Evolutionary conservation across 2,329 filamentous ascomycete species (phyloP).

Genomic region (Leptographium flavum): DNA sequence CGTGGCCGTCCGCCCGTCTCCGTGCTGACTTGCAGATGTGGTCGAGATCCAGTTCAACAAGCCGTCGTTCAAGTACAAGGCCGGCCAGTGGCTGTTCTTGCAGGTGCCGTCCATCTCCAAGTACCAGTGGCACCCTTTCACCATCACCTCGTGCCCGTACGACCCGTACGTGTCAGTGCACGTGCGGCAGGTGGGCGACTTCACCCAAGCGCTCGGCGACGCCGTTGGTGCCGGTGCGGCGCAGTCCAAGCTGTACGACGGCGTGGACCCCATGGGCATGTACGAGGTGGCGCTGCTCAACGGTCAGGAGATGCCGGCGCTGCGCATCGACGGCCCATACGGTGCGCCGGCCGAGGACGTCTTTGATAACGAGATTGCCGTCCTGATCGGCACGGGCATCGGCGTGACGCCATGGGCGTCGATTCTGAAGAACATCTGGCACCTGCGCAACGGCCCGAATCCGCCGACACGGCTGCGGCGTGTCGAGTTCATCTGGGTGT

Average conservation of each 20-base stretch:
- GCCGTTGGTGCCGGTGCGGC: slow-evolving; percentile 82
- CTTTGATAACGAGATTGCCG: slow-evolving; percentile 81
- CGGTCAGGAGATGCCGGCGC: slow-evolving; percentile 76
- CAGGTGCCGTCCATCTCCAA: slow-evolving; percentile 80
- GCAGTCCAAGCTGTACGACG: slow-evolving; percentile 80
- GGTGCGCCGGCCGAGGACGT: slow-evolving; percentile 96
- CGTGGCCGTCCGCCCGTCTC: no score
- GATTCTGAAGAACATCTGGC: slow-evolving; percentile 96
- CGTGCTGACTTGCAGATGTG: slow-evolving; percentile 48
- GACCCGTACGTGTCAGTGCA: slow-evolving; percentile 92
- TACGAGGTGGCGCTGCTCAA: slow-evolving; percentile 94
- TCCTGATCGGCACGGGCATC: slow-evolving; percentile 75
- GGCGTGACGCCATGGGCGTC: slow-evolving; percentile 78
- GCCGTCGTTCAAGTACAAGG: slow-evolving; percentile 94
- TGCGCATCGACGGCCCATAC: slow-evolving; percentile 90
- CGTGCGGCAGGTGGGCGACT: slow-evolving; percentile 92
- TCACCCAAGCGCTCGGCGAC: slow-evolving; percentile 84
- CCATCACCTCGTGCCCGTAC: slow-evolving; percentile 94
- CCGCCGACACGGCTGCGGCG: slow-evolving; percentile 77
- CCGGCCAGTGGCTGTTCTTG: slow-evolving; percentile 94
- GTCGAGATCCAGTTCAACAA: slow-evolving; percentile 97
- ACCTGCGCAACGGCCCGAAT: slow-evolving; percentile 79
- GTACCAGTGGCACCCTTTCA: slow-evolving; percentile 97
- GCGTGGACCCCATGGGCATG: slow-evolving; percentile 86
- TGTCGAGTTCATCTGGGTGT: slow-evolving; percentile 98